Base-by-base conservation (phyloP, 371 early-diverging fungal species). In the Mortierella sp. region DNA sequence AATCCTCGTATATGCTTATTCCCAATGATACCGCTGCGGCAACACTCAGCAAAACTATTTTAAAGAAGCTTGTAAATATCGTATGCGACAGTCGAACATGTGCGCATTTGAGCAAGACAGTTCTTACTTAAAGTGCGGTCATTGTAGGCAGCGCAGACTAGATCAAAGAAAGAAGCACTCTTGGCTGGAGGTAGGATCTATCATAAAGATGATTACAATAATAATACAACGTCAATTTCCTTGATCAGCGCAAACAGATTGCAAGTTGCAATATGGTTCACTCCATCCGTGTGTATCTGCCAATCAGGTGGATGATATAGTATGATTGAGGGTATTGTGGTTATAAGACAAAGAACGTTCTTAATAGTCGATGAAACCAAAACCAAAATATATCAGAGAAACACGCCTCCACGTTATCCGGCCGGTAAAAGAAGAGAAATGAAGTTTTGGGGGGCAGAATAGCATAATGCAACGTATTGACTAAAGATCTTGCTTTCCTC, bases 11-110 rank as follows among this genome's bases (percentile, higher is more conserved):
- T 26, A 95, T 86, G 54, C 96, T 95, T 69, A 95, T 87, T 40
- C 90, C 92, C 52, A 96, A 77, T 22, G 94, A 94, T 3, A 95
- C 88, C n/a, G 91, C 58, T 2, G 96, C 93, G 39, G 96, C 96
- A 68, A 94, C 87, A 60, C 90, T 91, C 72, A 93, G 73, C 72
- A 92, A 85, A 45, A 91, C 88, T 83, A 62, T 57, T 54, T 51
- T 43, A 43, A 16, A 43, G 43, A 11, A 43, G 11, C 11, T 16
- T 14, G 43, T 43, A 16, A 43, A 11, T 43, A 11, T 43, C 43
- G 43, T 43, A 43, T 43, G 43, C 43, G 16, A 8, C 6, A 6
- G 35, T 35, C 1, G 43, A 16, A 43, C 43, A 43, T 16, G 16
- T 43, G 9, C 43, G 11, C 16, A 14, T 43, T 40, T 16, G 3